phyloP scores from a whole-genome alignment of 805 yeast genomes.

The Ogataea nonfermentans region DNA sequence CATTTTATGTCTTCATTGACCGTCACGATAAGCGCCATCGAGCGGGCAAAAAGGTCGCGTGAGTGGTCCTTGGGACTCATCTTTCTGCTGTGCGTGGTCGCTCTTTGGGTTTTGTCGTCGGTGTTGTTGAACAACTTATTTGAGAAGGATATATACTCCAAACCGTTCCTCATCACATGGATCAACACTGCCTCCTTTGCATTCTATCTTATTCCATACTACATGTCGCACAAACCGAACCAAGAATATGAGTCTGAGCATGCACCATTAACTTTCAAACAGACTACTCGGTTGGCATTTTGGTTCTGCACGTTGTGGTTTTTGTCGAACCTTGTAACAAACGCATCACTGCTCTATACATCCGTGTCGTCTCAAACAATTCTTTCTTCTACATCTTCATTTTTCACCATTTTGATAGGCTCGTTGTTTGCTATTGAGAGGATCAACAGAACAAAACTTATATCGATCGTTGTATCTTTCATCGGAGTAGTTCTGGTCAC shows the following conservation, averaged over 20 bases:
- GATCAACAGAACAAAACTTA: slow-evolving; percentile 60
- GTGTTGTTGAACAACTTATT: slow-evolving; percentile 78
- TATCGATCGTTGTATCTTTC: slow-evolving; percentile 70
- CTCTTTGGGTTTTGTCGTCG: slow-evolving; percentile 89
- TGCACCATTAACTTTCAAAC: slow-evolving; percentile 41
- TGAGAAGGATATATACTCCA: slow-evolving; percentile 63
- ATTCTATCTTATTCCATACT: slow-evolving; percentile 68
- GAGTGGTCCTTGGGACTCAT: slow-evolving; percentile 79
- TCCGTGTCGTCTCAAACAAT: slow-evolving; percentile 95
- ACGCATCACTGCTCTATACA: slow-evolving; percentile 83
- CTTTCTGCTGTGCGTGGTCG: slow-evolving; percentile 70
- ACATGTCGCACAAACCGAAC: slow-evolving; percentile 12
- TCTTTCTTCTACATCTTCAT: slow-evolving; percentile 85
- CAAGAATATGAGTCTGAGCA: not conserved
- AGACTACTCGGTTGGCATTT: slow-evolving; percentile 71
- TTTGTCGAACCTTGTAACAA: slow-evolving; percentile 81
- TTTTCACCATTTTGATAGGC: slow-evolving; percentile 87
- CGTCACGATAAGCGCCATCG: slow-evolving; percentile 9
- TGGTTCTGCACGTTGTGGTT: slow-evolving; percentile 92
- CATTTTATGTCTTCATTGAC: slow-evolving; percentile 5
- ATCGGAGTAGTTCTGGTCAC: slow-evolving; percentile 81
- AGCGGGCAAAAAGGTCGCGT: slow-evolving; percentile 17
- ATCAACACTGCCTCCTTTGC: slow-evolving; percentile 83
- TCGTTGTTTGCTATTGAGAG: slow-evolving; percentile 66
- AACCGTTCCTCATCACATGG: slow-evolving; percentile 92